These are phyloP conservation scores for Fraxinus quadrangulata DNA, from an alignment of 257 asterid genomes.

Conservation along the genomic window DNA sequence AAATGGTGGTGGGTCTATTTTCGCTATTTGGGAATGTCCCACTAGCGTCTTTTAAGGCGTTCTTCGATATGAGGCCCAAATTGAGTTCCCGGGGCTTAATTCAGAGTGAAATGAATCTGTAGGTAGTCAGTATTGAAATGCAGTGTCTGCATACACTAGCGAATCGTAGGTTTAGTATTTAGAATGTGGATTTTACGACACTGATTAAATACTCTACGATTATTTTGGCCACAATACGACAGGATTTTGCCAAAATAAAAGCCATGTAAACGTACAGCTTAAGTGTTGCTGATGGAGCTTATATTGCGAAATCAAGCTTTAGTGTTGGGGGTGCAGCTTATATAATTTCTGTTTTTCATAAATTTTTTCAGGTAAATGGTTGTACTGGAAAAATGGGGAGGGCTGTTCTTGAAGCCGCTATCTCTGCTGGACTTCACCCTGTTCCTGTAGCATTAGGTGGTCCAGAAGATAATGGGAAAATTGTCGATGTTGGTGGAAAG, in stretches of 20 bases:
- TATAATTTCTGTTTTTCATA: too few relatives aligned
- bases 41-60: too few relatives aligned
- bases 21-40: too few relatives aligned
- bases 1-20: too few relatives aligned
- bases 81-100: too few relatives aligned
- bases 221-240: background rate
- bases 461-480: constrained; percentile 68
- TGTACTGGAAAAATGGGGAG: constrained; percentile 94
- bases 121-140: too few relatives aligned
- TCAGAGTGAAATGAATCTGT: too few relatives aligned
- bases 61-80: too few relatives aligned
- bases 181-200: background rate
- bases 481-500: constrained; percentile 60
- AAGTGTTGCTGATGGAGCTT: too few relatives aligned
- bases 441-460: constrained; percentile 78
- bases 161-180: background rate
- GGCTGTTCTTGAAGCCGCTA: constrained; percentile 90
- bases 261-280: background rate
- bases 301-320: background rate
- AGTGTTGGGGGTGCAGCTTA: background rate
- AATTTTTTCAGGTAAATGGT: constrained; percentile 67
- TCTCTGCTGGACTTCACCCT: constrained; percentile 74
- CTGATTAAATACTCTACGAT: background rate
- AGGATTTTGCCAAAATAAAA: too few relatives aligned
- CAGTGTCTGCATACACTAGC: background rate